These are phyloP conservation scores for Boletus sp. DNA, from an alignment of 768 basidiomycete genomes.

Conservation along the genomic window DNA sequence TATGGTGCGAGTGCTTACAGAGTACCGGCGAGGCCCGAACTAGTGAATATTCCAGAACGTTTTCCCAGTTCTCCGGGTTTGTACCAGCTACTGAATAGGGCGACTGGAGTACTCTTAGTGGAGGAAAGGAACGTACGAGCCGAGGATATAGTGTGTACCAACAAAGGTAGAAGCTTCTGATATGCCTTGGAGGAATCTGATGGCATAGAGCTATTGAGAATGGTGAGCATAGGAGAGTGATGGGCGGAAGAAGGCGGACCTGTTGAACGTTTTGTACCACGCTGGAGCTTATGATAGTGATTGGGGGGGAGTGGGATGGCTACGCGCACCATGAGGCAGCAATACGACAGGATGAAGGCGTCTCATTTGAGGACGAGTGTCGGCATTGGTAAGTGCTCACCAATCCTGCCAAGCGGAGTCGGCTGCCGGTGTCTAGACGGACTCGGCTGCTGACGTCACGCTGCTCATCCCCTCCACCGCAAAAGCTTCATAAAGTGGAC, in stretches of 20 bases:
- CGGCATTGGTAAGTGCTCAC: no score
- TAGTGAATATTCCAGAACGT: slow-evolving; percentile 69
- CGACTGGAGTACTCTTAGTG: neutral
- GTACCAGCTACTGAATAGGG: slow-evolving; percentile 51
- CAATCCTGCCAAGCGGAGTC: no score
- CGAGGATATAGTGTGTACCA: slow-evolving; percentile 69
- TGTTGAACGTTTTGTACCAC: slow-evolving; percentile 53
- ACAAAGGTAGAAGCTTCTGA: slow-evolving; percentile 76
- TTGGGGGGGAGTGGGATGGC: slow-evolving; percentile 3
- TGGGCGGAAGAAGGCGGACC: slow-evolving; percentile 29
- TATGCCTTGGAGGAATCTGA: slow-evolving; percentile 71
- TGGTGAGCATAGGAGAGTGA: neutral
- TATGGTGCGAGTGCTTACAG: slow-evolving; percentile 37
- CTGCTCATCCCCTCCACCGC: neutral
- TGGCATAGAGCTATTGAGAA: slow-evolving; percentile 52
- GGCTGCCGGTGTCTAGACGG: neutral
- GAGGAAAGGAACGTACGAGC: slow-evolving; percentile 47
- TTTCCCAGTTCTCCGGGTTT: slow-evolving; percentile 67
- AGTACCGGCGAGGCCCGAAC: slow-evolving; percentile 57
- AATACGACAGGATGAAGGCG: slow-evolving; percentile 67
- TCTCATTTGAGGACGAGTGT: slow-evolving; percentile 67
- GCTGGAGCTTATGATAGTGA: slow-evolving; percentile 44
- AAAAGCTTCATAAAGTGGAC: slow-evolving; percentile 13
- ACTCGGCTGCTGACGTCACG: slow-evolving; percentile 13
- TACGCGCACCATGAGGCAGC: slow-evolving; percentile 57